These are phyloP conservation scores for Mychonastes homosphaera DNA, from an alignment of 139 green algal species.

Conservation along the genomic window DNA sequence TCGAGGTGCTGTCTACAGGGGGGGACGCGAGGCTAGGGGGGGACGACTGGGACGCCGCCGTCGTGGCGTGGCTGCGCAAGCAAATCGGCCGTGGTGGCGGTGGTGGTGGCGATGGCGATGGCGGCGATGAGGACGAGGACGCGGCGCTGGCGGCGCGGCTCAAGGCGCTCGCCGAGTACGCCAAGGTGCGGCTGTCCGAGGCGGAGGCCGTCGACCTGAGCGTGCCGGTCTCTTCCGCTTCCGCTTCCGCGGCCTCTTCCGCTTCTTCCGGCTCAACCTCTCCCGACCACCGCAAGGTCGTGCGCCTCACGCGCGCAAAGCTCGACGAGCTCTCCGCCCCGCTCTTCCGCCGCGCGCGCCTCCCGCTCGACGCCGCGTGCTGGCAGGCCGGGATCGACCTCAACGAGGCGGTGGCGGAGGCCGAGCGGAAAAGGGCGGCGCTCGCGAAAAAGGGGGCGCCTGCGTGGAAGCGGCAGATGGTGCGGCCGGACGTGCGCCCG, in stretches of 20 bases:
- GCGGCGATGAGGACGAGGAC: conserved; percentile 68
- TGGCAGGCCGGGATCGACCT: conserved; percentile 63
- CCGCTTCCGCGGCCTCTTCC: neutral
- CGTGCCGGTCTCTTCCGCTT: neutral
- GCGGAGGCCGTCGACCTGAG: conserved; percentile 30
- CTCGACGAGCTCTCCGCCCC: conserved; percentile 51
- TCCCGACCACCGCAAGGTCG: conserved; percentile 33
- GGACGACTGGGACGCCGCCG: conserved; percentile 71
- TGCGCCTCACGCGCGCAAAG: conserved; percentile 30
- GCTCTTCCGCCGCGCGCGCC: conserved; percentile 48
- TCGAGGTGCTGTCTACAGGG: conserved; percentile 78
- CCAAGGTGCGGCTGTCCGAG: conserved; percentile 62
- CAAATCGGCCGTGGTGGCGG: neutral
- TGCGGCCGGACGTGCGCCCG: conserved; percentile 4
- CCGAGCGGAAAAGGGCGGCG: conserved; percentile 23
- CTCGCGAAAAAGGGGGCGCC: conserved; percentile 27
- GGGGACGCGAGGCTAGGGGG: conserved; percentile 44
- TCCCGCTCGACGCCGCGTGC: conserved; percentile 65
- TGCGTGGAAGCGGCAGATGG: conserved; percentile 33
- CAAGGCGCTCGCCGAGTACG: conserved; percentile 49
- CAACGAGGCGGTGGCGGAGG: conserved; percentile 33
- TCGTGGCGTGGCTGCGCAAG: conserved; percentile 48
- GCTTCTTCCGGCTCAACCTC: neutral
- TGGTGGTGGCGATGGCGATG: neutral
- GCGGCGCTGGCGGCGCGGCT: conserved; percentile 52